Evolutionary conservation across 2,329 filamentous ascomycete genomes (phyloP).

Genomic region (Davidsoniella australis): DNA sequence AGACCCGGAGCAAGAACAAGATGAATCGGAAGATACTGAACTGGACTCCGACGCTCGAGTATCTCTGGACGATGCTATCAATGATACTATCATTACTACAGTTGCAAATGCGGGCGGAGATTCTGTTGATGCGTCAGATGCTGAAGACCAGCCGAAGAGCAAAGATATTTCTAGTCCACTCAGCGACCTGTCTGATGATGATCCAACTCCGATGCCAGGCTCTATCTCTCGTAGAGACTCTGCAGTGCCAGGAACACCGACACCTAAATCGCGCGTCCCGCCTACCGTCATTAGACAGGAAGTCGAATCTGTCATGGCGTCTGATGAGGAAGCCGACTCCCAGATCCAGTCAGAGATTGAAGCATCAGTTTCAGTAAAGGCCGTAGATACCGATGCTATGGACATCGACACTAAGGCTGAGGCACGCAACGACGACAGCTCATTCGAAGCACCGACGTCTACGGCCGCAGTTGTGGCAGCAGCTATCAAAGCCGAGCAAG

Average conservation of each 20-base stretch:
- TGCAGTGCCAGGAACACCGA: neutral
- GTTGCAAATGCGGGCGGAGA: neutral
- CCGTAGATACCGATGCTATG: neutral
- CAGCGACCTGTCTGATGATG: slow-evolving; percentile 8
- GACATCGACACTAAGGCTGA: neutral
- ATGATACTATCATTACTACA: no score
- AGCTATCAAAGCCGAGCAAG: neutral
- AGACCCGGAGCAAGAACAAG: neutral
- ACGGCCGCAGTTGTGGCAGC: neutral
- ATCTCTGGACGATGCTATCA: slow-evolving; percentile 5
- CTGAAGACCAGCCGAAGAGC: slow-evolving; percentile 12
- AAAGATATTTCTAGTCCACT: slow-evolving; percentile 9
- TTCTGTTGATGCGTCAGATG: neutral
- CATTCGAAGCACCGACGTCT: neutral
- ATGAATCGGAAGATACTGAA: neutral
- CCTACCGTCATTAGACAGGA: no score
- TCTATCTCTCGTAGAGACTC: neutral
- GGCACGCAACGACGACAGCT: neutral
- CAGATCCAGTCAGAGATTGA: slow-evolving; percentile 26
- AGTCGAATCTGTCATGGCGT: neutral
- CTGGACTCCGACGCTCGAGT: slow-evolving; percentile 2
- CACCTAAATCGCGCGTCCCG: neutral
- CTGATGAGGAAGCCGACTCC: slow-evolving; percentile 19
- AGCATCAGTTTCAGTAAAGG: slow-evolving; percentile 17
- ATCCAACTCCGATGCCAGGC: neutral